Conservation (phyloP, 495 filamentous ascomycete species). For the Copromyces sp. region DNA sequence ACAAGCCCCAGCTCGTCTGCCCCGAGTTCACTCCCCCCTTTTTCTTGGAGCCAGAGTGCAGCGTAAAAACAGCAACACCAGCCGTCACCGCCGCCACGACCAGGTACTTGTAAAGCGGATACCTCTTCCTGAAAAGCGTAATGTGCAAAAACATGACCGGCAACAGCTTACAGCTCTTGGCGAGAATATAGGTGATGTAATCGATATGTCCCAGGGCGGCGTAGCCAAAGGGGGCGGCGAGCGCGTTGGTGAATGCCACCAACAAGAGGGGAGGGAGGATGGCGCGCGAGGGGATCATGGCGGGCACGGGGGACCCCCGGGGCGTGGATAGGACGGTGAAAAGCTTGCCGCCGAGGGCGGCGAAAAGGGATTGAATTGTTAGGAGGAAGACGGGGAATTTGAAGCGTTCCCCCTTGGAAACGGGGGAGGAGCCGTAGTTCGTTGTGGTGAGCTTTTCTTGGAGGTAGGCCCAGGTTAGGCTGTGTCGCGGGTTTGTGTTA, state of each 20-base stretch:
- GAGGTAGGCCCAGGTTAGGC: conserved; percentile 88
- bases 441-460: conserved; percentile 98
- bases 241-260: conserved; percentile 75
- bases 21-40: conserved; percentile 24
- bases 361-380: conserved; percentile 89
- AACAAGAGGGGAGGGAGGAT: conserved; percentile 75
- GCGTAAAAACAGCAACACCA: conserved; percentile 90
- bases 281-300: conserved; percentile 62
- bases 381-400: conserved; percentile 90
- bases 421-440: conserved; percentile 47
- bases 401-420: conserved; percentile 49
- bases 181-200: conserved; percentile 97
- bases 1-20: conserved; percentile 59
- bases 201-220: conserved; percentile 88
- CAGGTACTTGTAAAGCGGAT: conserved; percentile 93
- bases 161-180: conserved; percentile 94
- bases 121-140: conserved; percentile 79
- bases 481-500: conserved; percentile 25
- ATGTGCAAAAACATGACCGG: conserved; percentile 96
- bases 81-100: conserved; percentile 84
- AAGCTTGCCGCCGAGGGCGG: conserved; percentile 64
- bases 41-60: conserved; percentile 52
- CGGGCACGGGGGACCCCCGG: conserved; percentile 33
- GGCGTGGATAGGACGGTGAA: conserved; percentile 69
- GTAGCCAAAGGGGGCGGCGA: conserved; percentile 92